Conservation (phyloP, 2,329 filamentous ascomycete species). For the Geosmithia putterillii region DNA sequence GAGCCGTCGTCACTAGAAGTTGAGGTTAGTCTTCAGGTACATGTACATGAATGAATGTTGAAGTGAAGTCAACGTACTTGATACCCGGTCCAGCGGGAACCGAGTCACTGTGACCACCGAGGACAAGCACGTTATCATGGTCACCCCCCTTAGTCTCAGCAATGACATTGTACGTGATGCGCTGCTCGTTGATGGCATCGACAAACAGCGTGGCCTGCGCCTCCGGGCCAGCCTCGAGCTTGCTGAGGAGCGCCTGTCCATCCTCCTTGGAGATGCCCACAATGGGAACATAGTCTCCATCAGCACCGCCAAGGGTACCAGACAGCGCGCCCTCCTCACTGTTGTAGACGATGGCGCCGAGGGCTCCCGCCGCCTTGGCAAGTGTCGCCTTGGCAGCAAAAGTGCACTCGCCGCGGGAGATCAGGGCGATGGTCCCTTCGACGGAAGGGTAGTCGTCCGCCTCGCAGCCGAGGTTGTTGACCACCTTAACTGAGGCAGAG, state of each 20-base stretch:
- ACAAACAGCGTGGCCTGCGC: constrained; percentile 23
- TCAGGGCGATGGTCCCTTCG: constrained; percentile 43
- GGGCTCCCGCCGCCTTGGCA: constrained; percentile 44
- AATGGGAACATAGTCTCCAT: constrained; percentile 33
- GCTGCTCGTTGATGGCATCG: constrained; percentile 33
- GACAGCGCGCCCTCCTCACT: constrained; percentile 36
- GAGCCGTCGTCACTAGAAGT: constrained; percentile 42
- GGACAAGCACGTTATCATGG: constrained; percentile 31
- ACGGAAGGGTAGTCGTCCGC: constrained; percentile 40
- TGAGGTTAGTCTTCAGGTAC: background rate
- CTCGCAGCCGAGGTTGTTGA: constrained; percentile 40
- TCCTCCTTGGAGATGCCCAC: constrained; percentile 38
- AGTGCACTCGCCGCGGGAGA: constrained; percentile 44
- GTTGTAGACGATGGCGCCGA: constrained; percentile 49
- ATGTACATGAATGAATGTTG: background rate
- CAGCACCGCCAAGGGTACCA: constrained; percentile 42
- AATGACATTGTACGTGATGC: constrained; percentile 36
- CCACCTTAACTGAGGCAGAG: constrained; percentile 28
- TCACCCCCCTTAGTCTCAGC: constrained; percentile 36
- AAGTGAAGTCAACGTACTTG: constrained; percentile 24
- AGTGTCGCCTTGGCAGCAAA: constrained; percentile 45
- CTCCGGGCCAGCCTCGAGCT: constrained; percentile 15
- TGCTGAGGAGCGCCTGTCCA: constrained; percentile 19
- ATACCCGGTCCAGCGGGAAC: constrained; percentile 42
- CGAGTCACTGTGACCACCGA: constrained; percentile 34